Base-by-base conservation (phyloP, 441 rosid genomes). In the Euphorbia celastroides region DNA sequence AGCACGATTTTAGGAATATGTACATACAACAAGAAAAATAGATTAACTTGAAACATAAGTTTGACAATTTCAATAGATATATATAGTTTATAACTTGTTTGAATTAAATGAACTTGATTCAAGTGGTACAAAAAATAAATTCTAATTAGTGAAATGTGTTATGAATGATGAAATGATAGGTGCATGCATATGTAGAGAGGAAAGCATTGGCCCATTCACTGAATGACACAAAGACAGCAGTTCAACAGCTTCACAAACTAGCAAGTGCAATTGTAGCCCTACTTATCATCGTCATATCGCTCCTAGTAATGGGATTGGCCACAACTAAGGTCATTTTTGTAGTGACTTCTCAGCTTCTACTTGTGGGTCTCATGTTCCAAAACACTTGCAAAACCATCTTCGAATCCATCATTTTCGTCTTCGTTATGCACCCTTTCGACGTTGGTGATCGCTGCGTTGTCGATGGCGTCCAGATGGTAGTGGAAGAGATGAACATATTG, bases 381-480 rank as follows among this genome's bases (percentile, higher is more conserved):
- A 83, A 83, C 71, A 80, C 82, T 17, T 79, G 79, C 78, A 80
- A 79, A 62, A 83, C 80, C 20, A 34, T 74, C 0, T 83, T 83
- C 3, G 87, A 83, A 61, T 72, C 83, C 77, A 75, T 81, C 71
- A 70, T 83, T 17, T 79, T 81, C 28, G 83, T 79, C 27, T 81
- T 83, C 48, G 77, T 66, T 2, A 77, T 83, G 81, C 87, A 83
- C 61, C 87, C 87, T 46, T 83, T 78, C 20, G 84, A 83, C 64
- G 79, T 81, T 0, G 87, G 87, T 16, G 85, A 83, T 59, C 83
- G 87, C 8, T 83, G 87, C 8, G 87, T 81, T n/a, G 41, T 83
- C 8, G 87, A 83, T 20, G 85, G 83, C 2, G 72, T 83, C 16
- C 62, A 80, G 86, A 78, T 84, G 81, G 22, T 78, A 13, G 88